These are phyloP conservation scores for Diddensiella caesifluorescens DNA, from an alignment of 805 yeast species.

Conservation along the genomic window DNA sequence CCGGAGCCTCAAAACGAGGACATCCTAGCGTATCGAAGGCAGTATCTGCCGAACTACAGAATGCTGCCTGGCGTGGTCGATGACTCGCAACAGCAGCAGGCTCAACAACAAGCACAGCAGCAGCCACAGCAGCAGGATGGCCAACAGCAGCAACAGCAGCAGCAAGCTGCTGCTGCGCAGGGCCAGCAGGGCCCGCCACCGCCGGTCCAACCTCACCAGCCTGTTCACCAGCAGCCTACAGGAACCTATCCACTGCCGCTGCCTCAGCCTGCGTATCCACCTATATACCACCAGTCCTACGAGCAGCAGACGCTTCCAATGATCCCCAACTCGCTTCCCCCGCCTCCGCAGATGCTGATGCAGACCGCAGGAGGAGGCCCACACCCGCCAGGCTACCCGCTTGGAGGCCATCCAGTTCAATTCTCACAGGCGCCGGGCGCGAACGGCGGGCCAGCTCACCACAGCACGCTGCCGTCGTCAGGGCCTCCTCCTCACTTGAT, in stretches of 20 bases:
- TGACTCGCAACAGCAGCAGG: slow-evolving; percentile 3
- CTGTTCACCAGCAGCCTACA: slow-evolving; percentile 3
- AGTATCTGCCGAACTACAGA: background rate
- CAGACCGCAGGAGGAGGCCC: background rate
- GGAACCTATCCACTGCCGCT: slow-evolving; percentile 3
- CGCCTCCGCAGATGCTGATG: slow-evolving; percentile 4
- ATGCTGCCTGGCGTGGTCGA: slow-evolving; percentile 5
- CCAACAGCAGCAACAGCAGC: slow-evolving; percentile 9
- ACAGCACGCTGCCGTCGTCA: slow-evolving; percentile 6
- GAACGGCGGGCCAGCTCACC: background rate
- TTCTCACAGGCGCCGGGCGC: no score
- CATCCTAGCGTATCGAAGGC: background rate
- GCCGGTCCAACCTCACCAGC: slow-evolving; percentile 4
- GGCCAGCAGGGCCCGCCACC: slow-evolving; percentile 5
- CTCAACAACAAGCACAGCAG: background rate
- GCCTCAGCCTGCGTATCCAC: slow-evolving; percentile 11
- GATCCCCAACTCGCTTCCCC: slow-evolving; percentile 3
- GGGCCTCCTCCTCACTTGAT: slow-evolving; percentile 24
- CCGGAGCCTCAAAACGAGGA: background rate
- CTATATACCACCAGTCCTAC: slow-evolving; percentile 5
- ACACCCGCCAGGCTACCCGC: no score
- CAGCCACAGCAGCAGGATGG: slow-evolving; percentile 3
- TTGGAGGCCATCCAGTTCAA: no score
- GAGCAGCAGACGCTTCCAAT: slow-evolving; percentile 6
- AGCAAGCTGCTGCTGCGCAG: slow-evolving; percentile 3